A percentile compares a stretch with the other conserved stretches of the same genome.
Conservation (phyloP, 208 protist species). For the Trypanosoma mega region DNA sequence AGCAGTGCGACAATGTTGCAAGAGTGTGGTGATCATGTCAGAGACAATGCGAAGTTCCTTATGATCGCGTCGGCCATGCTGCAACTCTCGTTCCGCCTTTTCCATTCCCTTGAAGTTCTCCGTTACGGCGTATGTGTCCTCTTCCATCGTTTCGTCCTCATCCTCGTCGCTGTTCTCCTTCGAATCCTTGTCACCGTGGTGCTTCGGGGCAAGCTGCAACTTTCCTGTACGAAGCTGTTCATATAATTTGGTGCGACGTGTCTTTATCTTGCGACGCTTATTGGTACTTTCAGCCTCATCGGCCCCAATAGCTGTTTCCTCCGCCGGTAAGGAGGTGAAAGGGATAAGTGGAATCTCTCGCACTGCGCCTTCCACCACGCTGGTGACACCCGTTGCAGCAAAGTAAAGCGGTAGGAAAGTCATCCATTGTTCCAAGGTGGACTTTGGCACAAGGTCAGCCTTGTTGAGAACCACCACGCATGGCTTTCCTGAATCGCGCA, state of each 20-base stretch:
- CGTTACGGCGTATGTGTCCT: slow-evolving; percentile 34
- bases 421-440: slow-evolving; percentile 63
- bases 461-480: slow-evolving; percentile 97
- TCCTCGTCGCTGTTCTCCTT: slow-evolving; percentile 8
- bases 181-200: background rate
- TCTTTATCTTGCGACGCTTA: slow-evolving; percentile 49
- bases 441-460: slow-evolving; percentile 78
- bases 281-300: slow-evolving; percentile 11
- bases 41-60: slow-evolving; percentile 70
- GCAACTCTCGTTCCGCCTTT: slow-evolving; percentile 52
- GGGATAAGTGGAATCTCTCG: slow-evolving; percentile 53
- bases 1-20: slow-evolving; percentile 48
- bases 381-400: slow-evolving; percentile 34
- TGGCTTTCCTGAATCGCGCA: slow-evolving; percentile 73
- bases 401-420: slow-evolving; percentile 68
- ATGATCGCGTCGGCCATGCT: slow-evolving; percentile 43
- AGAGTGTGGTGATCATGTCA: slow-evolving; percentile 57
- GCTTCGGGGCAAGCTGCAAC: slow-evolving; percentile 20
- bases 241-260: slow-evolving; percentile 64
- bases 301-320: slow-evolving; percentile 47
- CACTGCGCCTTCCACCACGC: slow-evolving; percentile 4
- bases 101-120: slow-evolving; percentile 80
- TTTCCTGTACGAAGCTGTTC: slow-evolving; percentile 70
- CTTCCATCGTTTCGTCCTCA: slow-evolving; percentile 15
- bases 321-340: slow-evolving; percentile 76